Conservation (phyloP, 192 early-diverging fungal species). For the Coemansia sp. region DNA sequence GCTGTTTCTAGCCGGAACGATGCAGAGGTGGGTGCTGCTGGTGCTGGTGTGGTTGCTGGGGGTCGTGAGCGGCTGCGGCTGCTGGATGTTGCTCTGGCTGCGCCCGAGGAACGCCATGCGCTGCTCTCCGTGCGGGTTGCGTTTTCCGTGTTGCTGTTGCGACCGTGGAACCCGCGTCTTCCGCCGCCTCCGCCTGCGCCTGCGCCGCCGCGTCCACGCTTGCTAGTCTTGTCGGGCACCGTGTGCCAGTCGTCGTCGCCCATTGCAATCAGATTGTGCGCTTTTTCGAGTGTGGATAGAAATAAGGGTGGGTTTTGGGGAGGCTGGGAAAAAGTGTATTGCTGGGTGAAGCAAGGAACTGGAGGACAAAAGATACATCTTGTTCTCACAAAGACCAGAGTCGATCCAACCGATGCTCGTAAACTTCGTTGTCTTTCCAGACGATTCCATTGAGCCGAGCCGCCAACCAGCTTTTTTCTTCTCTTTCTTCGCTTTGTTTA, state of each 20-base stretch:
- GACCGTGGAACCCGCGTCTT: slow-evolving; percentile 10
- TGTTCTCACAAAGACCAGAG: too few species aligned
- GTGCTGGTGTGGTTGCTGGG: slow-evolving; percentile 8
- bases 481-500: slow-evolving; percentile 2
- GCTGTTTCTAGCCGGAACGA: slow-evolving; percentile 32
- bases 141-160: slow-evolving; percentile 10
- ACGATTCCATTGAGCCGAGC: background rate
- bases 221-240: slow-evolving; percentile 31
- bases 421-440: background rate
- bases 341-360: too few species aligned
- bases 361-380: too few species aligned
- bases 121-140: background rate
- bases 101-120: background rate
- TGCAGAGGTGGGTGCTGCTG: slow-evolving; percentile 6
- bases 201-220: slow-evolving; percentile 11
- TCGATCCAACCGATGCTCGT: background rate
- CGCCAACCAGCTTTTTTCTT: background rate
- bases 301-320: too few species aligned
- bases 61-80: slow-evolving; percentile 37
- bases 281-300: too few species aligned
- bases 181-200: slow-evolving; percentile 4
- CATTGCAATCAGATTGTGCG: slow-evolving; percentile 9
- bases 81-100: background rate
- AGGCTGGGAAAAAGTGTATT: background rate
- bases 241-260: slow-evolving; percentile 51